A percentile compares a stretch with the other conserved stretches of the same genome.
Conservation (phyloP, 345 rosid species). For the Citrus mangshanensis region DNA sequence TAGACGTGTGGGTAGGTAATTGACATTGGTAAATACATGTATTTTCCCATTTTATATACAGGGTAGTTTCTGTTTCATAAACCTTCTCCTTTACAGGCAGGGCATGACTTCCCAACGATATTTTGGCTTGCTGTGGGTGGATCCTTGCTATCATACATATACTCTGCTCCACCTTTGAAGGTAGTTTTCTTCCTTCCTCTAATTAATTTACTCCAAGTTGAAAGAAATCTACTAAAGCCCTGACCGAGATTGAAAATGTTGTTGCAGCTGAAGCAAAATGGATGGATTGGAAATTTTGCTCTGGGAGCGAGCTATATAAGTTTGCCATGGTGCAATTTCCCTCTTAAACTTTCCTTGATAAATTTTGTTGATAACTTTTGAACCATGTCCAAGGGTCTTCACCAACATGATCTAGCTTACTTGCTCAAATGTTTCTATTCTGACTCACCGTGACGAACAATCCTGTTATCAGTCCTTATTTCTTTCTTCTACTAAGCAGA, state of each 20-base stretch:
- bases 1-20: slow-evolving; percentile 90
- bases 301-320: slow-evolving; percentile 95
- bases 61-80: slow-evolving; percentile 11
- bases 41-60: slow-evolving; percentile 1
- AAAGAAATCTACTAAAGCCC: slow-evolving; percentile 15
- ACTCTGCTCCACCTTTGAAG: slow-evolving; percentile 99
- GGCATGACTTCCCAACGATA: slow-evolving; percentile 68
- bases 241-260: slow-evolving; percentile 14
- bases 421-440: background rate
- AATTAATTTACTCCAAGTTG: slow-evolving; percentile 7
- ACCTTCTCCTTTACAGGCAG: slow-evolving; percentile 60
- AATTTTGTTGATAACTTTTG: background rate
- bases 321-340: slow-evolving; percentile 75
- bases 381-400: background rate
- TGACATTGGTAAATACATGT: slow-evolving; percentile 1
- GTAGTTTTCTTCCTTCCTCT: slow-evolving; percentile 33
- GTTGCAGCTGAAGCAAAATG: slow-evolving; percentile 94
- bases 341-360: background rate
- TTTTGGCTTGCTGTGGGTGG: slow-evolving; percentile 97
- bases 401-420: background rate
- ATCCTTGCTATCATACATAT: slow-evolving; percentile 87
- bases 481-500: background rate
- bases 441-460: background rate
- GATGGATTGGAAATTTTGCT: slow-evolving; percentile 97
- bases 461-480: background rate